Evolutionary conservation across 2,329 filamentous ascomycete genomes (phyloP).

Genomic region (Geosmithia flava): DNA sequence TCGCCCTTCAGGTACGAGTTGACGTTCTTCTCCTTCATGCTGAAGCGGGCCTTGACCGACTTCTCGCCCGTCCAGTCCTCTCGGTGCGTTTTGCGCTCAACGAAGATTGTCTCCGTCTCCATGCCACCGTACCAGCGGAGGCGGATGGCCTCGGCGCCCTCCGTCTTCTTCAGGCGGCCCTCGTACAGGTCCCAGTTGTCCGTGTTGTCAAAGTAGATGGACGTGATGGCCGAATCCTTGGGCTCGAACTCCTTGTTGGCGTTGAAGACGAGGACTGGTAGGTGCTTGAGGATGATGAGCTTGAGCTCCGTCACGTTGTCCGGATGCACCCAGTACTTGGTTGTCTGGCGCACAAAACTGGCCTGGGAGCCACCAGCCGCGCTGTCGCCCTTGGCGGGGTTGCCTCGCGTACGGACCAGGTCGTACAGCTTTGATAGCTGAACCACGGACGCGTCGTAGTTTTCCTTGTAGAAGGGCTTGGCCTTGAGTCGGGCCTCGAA

Average conservation of each 20-base stretch:
- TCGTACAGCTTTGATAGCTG: slow-evolving; percentile 94
- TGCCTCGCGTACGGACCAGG: slow-evolving; percentile 81
- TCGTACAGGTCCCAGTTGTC: slow-evolving; percentile 90
- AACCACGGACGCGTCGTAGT: slow-evolving; percentile 92
- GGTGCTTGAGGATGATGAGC: slow-evolving; percentile 92
- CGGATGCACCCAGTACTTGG: slow-evolving; percentile 98
- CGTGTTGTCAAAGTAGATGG: slow-evolving; percentile 96
- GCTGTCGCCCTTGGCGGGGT: slow-evolving; percentile 84
- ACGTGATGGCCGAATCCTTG: slow-evolving; percentile 88
- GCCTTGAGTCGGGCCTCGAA: slow-evolving; percentile 90
- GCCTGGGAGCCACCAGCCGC: slow-evolving; percentile 84
- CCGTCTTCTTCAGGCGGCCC: slow-evolving; percentile 91
- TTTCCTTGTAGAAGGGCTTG: slow-evolving; percentile 97
- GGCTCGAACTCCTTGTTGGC: slow-evolving; percentile 90
- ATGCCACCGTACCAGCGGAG: slow-evolving; percentile 96
- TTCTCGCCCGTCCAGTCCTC: slow-evolving; percentile 99
- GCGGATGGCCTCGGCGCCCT: slow-evolving; percentile 92
- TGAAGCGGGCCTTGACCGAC: slow-evolving; percentile 93
- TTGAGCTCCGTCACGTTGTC: slow-evolving; percentile 98
- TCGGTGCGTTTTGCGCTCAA: slow-evolving; percentile 94
- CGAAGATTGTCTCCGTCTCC: slow-evolving; percentile 89
- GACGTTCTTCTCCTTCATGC: slow-evolving; percentile 93
- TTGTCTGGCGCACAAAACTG: slow-evolving; percentile 93
- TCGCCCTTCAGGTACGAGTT: slow-evolving; percentile 81
- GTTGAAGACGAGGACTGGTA: slow-evolving; percentile 96